Base-by-base conservation (phyloP, 2,329 filamentous ascomycete species). In the Zymoseptoria pseudotritici region DNA sequence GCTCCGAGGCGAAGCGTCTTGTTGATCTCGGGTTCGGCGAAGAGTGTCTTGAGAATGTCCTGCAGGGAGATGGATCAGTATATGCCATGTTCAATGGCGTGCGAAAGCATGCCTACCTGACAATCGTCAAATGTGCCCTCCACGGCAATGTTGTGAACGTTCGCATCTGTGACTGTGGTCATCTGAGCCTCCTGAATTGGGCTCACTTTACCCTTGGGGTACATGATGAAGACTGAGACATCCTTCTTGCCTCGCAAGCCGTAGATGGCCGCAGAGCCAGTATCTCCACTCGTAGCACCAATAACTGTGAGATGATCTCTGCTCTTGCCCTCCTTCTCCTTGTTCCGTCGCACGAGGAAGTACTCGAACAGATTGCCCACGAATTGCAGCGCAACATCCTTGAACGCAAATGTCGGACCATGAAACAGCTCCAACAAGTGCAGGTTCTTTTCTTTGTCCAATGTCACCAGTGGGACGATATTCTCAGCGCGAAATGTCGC, bases 341-440 rank as follows among this genome's bases (percentile, higher is more conserved):
- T 71, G 67, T 94, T 94, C 74, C 84, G 85, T 66, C 89, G 80
- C 4, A 87, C 82, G 11, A 94, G 80, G 74, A 94, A 93, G 74
- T 93, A 94, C 75, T 95, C 90, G 66, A 95, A 97, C 2, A 99
- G 80, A 71, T 99, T 97, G n/a, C 94, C 94, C 2, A 99, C 79
- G 72, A 97, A 94, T 69, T 97, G 93, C 63, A 97, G 80, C 17
- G 92, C 92, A 56, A 92, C 89, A 75, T 97, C 93, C 77, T 97
- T 96, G 80, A 97, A 97, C 2, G 93, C 89, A 73, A 91, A 97
- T 0, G 88, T 97, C 4, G 92, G 94, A 1, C 94, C 94, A 74
- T 97, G 93, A 81, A 97, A 99, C 51, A 99, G 83, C 76, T 99
- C 94, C 36, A 99, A 84, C 58, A 97, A 80, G 72, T 96, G 86